Base-by-base conservation (phyloP, 352 stramenopile genomes). In the Pythium pyrilobum region DNA sequence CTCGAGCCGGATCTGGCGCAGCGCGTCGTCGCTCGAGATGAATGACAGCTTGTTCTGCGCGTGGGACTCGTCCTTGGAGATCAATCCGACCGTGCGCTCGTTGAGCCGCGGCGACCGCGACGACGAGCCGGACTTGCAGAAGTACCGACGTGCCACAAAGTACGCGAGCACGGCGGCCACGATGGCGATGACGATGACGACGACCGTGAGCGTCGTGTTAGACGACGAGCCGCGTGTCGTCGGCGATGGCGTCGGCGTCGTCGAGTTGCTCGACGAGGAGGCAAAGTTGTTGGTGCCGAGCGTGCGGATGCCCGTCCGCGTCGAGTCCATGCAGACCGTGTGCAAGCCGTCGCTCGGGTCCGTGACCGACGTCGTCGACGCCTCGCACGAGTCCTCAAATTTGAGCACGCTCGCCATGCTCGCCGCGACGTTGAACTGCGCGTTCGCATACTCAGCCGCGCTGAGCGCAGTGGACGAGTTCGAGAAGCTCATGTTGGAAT, bases 11-110 rank as follows among this genome's bases (percentile, higher is more conserved):
- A 88, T 71, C 4, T 69, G 64, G 9, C 71, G 67, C 38, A 89
- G 43, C 13, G 77, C 72, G 39, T 87, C 76, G 52, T 89, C 77
- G n/a, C 67, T 85, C 4, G 80, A 87, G 25, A 87, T 76, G 32
- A 90, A 80, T 4, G 71, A 84, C 5, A 64, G 56, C 42, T 83
- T 87, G 16, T 52, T 41, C 10, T 42, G 41, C 13, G 27, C 29
- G 25, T 52, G 56, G 12, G 43, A 29, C 13, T 64, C 56, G 29
- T 64, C 48, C 49, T 64, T 64, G 56, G 48, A 58, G 36, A 64
- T 59, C 27, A 64, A 49, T 1, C 49, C 56, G 31, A 64, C 56
- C 18, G 42, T 59, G 23, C 45, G 41, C n/a, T 62, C 52, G 23
- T 63, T 53, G 11, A 48, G 21, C n/a, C 32, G 47, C 24, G 59